phyloP scores from a whole-genome alignment of 2,329 filamentous ascomycete species.

The Monilinia vaccinii-corymbosi region DNA sequence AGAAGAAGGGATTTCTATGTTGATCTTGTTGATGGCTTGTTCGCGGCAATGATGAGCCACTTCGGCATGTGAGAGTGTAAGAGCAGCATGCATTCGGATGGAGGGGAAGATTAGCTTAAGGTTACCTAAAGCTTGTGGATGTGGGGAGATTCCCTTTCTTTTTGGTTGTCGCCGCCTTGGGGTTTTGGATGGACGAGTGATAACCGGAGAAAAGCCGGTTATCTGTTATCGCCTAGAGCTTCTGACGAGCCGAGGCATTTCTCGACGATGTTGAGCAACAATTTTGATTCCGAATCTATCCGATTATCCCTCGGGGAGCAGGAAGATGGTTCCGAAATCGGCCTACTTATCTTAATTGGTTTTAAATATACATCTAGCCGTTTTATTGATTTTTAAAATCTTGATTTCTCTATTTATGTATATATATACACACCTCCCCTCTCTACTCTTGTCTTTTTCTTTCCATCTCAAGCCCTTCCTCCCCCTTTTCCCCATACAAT shows the following conservation, averaged over 20 bases:
- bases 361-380: too few species aligned
- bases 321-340: too few species aligned
- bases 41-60: conserved; percentile 5
- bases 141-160: conserved; percentile 2
- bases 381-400: too few species aligned
- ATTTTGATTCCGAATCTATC: neutral
- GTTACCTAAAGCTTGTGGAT: conserved; percentile 9
- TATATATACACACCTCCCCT: too few species aligned
- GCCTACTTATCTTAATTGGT: too few species aligned
- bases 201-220: neutral
- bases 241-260: conserved; percentile 4
- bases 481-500: too few species aligned
- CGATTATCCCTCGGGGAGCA: too few species aligned
- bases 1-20: conserved; percentile 3
- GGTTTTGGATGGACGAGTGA: neutral
- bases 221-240: conserved; percentile 10
- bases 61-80: neutral
- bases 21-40: neutral
- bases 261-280: neutral
- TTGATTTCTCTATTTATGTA: too few species aligned
- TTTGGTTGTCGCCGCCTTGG: conserved; percentile 6
- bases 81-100: conserved; percentile 8
- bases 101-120: conserved; percentile 5
- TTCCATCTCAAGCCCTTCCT: too few species aligned
- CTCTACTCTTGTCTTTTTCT: too few species aligned